Percentiles rank a stretch among this genome's conserved stretches.
These are phyloP conservation scores for Vitis labrusca DNA, from an alignment of 164 flowering plant species.

Conservation along the genomic window DNA sequence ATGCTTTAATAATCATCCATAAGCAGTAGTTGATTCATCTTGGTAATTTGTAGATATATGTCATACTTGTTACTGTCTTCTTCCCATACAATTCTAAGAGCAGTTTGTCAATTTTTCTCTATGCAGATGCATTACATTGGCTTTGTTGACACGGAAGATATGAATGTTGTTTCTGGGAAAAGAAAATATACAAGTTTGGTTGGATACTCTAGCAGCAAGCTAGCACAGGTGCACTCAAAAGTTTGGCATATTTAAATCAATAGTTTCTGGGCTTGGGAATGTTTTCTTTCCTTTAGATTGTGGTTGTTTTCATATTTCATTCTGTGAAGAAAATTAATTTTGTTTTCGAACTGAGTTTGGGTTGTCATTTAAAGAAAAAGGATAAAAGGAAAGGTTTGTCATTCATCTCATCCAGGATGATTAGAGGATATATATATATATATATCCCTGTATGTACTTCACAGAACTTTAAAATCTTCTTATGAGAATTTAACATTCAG, in stretches of 20 bases:
- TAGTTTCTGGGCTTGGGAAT: neutral
- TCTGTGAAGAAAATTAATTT: neutral
- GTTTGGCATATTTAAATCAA: neutral
- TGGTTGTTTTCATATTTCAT: neutral
- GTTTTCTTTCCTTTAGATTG: neutral
- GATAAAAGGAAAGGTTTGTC: too few species aligned
- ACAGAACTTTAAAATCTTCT: too few species aligned
- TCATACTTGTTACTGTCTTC: neutral
- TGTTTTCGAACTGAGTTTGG: neutral
- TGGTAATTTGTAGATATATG: neutral
- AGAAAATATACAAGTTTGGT: slow-evolving; percentile 71
- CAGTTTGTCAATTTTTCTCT: slow-evolving; percentile 1
- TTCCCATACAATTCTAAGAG: neutral
- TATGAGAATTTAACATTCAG: too few species aligned
- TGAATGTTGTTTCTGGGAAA: slow-evolving; percentile 81
- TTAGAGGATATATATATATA: too few species aligned
- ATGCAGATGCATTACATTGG: slow-evolving; percentile 87
- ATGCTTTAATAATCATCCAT: too few species aligned
- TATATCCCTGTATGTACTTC: too few species aligned
- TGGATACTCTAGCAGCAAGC: slow-evolving; percentile 90
- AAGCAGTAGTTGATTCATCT: too few species aligned
- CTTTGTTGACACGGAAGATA: slow-evolving; percentile 93
- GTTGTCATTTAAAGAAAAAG: too few species aligned
- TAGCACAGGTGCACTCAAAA: slow-evolving; percentile 69
- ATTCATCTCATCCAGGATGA: too few species aligned